Percentiles rank a stretch among this genome's conserved stretches.
These are phyloP conservation scores for Bromus sterilis DNA, from an alignment of 176 grass and related monocot species.

Conservation along the genomic window DNA sequence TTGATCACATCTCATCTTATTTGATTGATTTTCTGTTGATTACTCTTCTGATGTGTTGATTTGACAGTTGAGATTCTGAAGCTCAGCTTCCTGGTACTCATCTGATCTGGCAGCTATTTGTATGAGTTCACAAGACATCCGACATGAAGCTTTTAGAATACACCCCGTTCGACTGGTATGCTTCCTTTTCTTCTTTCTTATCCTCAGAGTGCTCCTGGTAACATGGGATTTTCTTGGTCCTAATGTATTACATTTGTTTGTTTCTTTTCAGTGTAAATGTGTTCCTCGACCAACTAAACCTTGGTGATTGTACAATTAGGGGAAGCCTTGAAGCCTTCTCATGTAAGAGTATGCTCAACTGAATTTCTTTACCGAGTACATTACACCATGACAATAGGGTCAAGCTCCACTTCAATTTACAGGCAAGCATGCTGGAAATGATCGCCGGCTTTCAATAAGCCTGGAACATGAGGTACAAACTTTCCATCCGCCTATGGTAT, in stretches of 20 bases:
- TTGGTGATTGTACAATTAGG: constrained; percentile 63
- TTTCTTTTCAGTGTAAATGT: constrained; percentile 48
- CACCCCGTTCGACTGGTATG: constrained; percentile 76
- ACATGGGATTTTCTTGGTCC: background rate
- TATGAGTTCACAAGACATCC: constrained; percentile 19
- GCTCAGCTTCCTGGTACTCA: background rate
- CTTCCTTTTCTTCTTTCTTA: background rate
- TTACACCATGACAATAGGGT: background rate
- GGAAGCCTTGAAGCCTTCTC: constrained; percentile 77
- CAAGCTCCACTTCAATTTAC: constrained; percentile 10
- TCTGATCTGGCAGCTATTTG: background rate
- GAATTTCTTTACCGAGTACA: background rate
- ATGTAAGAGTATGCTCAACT: constrained; percentile 18
- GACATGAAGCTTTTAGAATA: constrained; percentile 99
- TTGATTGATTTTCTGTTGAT: background rate
- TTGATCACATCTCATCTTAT: background rate
- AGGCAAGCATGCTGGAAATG: constrained; percentile 83
- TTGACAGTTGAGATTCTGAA: constrained; percentile 15
- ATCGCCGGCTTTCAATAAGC: constrained; percentile 87
- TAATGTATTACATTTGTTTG: background rate
- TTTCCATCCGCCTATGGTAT: background rate
- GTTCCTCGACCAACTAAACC: constrained; percentile 63
- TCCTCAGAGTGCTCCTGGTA: background rate
- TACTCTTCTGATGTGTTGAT: background rate
- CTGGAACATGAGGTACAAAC: constrained; percentile 71